A percentile compares a stretch with the other conserved stretches of the same genome.
phyloP scores from a whole-genome alignment of 2,329 filamentous ascomycete genomes.

The Colletotrichum sojae region DNA sequence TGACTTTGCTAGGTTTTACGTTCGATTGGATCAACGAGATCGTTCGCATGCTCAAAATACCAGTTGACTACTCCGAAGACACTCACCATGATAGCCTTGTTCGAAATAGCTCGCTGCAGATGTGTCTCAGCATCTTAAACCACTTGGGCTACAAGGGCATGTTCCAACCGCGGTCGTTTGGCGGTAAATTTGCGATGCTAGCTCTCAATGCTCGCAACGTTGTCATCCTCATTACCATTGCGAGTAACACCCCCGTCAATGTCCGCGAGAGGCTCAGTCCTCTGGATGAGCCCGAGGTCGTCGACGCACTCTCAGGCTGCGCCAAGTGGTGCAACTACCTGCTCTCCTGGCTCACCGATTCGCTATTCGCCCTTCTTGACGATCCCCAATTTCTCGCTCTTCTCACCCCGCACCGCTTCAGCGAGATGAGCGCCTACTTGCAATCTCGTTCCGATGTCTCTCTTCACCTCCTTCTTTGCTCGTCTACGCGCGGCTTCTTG shows the following conservation, averaged over 20 bases:
- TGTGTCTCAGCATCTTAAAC: conserved; percentile 84
- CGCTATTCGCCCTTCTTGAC: conserved; percentile 68
- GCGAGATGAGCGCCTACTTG: conserved; percentile 66
- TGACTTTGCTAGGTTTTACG: conserved; percentile 65
- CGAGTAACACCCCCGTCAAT: conserved; percentile 68
- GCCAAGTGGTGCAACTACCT: conserved; percentile 85
- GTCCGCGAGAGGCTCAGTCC: conserved; percentile 71
- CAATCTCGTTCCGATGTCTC: conserved; percentile 69
- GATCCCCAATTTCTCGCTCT: conserved; percentile 66
- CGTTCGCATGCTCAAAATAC: conserved; percentile 77
- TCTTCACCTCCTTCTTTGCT: conserved; percentile 78
- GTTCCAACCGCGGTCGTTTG: conserved; percentile 72
- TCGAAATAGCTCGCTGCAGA: conserved; percentile 79
- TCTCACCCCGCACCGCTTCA: conserved; percentile 62
- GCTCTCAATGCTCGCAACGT: conserved; percentile 82
- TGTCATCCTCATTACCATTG: conserved; percentile 75
- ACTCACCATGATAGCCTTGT: conserved; percentile 79
- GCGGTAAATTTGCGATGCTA: conserved; percentile 81
- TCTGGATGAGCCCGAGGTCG: conserved; percentile 79
- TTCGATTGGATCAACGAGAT: conserved; percentile 76
- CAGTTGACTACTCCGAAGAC: conserved; percentile 87
- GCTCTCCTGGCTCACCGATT: conserved; percentile 73
- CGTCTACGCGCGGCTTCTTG: conserved; percentile 80
- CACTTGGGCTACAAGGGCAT: conserved; percentile 81
- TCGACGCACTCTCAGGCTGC: conserved; percentile 80